Conservation (phyloP, 306 rosid species). For the Abrus precatorius region DNA sequence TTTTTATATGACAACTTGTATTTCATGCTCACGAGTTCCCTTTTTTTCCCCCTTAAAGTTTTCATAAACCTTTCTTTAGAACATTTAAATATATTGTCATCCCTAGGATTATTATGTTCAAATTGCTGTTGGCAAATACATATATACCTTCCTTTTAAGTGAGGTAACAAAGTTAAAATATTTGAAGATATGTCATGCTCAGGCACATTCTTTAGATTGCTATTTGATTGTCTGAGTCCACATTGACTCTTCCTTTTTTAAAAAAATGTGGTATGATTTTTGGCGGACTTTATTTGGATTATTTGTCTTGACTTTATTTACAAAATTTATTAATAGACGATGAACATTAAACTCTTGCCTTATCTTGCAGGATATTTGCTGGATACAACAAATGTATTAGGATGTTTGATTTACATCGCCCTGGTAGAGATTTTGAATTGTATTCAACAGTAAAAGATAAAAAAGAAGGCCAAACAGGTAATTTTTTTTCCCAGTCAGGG, state of each 20-base stretch:
- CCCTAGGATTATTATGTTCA: constrained; percentile 22
- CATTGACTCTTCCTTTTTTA: constrained; percentile 26
- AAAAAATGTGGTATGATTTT: constrained; percentile 26
- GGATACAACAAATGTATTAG: constrained; percentile 94
- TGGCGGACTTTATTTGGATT: constrained; percentile 9
- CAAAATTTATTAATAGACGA: constrained; percentile 28
- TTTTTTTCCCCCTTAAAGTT: background rate
- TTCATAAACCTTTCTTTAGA: background rate
- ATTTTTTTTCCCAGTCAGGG: constrained; percentile 14
- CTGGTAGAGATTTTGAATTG: constrained; percentile 87
- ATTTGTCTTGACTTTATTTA: background rate
- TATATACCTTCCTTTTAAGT: background rate
- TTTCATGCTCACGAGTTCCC: constrained; percentile 1
- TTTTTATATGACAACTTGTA: constrained; percentile 20
- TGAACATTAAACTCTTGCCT: constrained; percentile 30
- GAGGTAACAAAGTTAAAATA: constrained; percentile 12
- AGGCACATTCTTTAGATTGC: constrained; percentile 15
- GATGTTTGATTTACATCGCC: constrained; percentile 94
- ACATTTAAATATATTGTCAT: constrained; percentile 21
- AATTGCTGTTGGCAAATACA: constrained; percentile 30
- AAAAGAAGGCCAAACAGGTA: constrained; percentile 94
- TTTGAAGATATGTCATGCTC: constrained; percentile 19
- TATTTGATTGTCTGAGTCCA: constrained; percentile 37
- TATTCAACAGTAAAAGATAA: constrained; percentile 80
- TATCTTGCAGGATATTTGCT: constrained; percentile 79